These are phyloP conservation scores for Paxillus ammoniavirescens DNA, from an alignment of 768 basidiomycete genomes.

Conservation along the genomic window DNA sequence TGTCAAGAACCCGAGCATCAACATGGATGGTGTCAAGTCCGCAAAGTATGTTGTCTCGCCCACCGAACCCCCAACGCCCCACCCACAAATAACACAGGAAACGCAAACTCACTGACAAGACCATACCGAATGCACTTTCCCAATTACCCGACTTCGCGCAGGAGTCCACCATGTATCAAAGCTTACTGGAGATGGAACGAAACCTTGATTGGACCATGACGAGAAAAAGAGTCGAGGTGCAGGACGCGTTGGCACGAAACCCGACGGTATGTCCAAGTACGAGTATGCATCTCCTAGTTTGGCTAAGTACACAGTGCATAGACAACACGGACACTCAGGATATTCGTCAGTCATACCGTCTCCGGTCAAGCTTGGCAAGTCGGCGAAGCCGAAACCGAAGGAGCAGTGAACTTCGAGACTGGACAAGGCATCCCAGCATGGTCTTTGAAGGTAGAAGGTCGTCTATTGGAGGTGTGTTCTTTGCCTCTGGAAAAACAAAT, in stretches of 20 bases:
- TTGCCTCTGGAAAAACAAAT: not conserved
- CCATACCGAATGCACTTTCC: constrained; percentile 71
- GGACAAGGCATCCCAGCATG: constrained; percentile 90
- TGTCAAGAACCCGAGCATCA: not conserved
- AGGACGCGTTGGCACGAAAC: constrained; percentile 78
- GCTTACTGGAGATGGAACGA: constrained; percentile 84
- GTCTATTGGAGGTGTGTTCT: constrained; percentile 70
- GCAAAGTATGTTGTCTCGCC: constrained; percentile 28
- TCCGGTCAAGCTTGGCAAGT: constrained; percentile 87
- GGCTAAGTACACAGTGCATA: constrained; percentile 28
- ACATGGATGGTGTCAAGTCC: constrained; percentile 32
- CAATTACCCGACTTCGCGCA: constrained; percentile 73
- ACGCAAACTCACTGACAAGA: constrained; percentile 78
- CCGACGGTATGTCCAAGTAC: constrained; percentile 45
- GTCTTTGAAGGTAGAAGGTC: constrained; percentile 84
- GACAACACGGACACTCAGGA: constrained; percentile 79
- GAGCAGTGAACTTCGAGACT: constrained; percentile 63
- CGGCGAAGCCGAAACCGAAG: constrained; percentile 34
- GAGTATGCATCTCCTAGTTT: not conserved
- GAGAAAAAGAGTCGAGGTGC: constrained; percentile 86
- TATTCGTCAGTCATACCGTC: constrained; percentile 87
- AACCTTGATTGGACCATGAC: constrained; percentile 95
- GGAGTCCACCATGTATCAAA: constrained; percentile 85
- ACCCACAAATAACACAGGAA: constrained; percentile 41
- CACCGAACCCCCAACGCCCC: not conserved